Conservation (phyloP, 2,329 filamentous ascomycete genomes). For the Epichloe hybrida region DNA sequence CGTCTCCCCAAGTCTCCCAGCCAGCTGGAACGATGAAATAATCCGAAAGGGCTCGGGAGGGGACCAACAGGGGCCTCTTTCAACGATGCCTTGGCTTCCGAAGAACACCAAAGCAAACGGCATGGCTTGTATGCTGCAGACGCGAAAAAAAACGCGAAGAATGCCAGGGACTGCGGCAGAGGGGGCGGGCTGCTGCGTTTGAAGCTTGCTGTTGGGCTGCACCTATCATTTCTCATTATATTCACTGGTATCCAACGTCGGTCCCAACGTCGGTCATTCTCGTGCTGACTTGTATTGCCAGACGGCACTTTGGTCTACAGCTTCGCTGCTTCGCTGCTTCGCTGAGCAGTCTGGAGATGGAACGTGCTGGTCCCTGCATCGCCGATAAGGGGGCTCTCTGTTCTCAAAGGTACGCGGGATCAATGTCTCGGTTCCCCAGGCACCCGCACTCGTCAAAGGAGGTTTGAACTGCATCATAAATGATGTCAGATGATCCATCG, state of each 20-base stretch:
- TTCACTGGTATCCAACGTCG: neutral
- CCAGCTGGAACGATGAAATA: neutral
- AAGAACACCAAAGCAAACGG: neutral
- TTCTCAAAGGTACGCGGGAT: no score
- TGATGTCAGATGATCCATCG: no score
- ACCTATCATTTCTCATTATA: neutral
- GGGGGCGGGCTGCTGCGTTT: neutral
- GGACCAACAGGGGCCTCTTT: neutral
- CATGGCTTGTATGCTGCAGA: neutral
- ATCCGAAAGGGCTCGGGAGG: neutral
- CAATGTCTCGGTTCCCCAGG: no score
- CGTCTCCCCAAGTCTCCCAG: neutral
- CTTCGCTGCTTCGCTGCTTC: no score
- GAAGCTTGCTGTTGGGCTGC: neutral
- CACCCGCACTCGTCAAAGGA: no score
- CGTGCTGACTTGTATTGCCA: no score
- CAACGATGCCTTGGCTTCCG: neutral
- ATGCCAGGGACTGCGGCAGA: neutral
- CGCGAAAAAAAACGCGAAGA: neutral
- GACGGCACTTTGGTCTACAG: no score
- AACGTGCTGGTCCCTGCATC: no score
- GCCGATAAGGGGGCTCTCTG: no score
- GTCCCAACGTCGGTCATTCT: neutral
- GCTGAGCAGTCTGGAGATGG: no score
- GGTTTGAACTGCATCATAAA: no score